Conservation (phyloP, 257 asterid genomes). For the Ilex asprella region DNA sequence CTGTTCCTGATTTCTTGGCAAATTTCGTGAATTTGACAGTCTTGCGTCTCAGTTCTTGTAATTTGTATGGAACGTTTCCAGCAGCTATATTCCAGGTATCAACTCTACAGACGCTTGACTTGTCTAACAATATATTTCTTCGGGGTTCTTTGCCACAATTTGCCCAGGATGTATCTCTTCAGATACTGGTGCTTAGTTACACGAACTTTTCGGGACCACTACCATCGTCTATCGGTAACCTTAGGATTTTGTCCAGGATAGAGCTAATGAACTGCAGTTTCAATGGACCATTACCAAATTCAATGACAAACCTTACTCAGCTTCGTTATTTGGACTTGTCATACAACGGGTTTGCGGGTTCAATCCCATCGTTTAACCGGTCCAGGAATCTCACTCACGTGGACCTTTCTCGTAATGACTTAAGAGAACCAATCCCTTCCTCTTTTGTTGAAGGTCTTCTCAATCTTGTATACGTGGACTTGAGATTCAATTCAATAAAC, state of each 20-base stretch:
- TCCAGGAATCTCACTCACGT: background rate
- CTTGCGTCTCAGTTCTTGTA: constrained; percentile 9
- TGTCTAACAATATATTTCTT: constrained; percentile 11
- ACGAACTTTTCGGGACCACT: constrained; percentile 19
- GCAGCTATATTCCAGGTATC: constrained; percentile 20
- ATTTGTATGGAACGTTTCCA: constrained; percentile 18
- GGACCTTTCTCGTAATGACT: constrained; percentile 15
- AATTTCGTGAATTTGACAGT: constrained; percentile 12
- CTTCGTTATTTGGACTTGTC: constrained; percentile 19
- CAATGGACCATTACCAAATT: constrained; percentile 13
- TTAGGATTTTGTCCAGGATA: constrained; percentile 4
- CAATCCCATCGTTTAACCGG: constrained; percentile 9
- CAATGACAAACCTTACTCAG: constrained; percentile 1
- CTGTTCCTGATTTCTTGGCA: constrained; percentile 4
- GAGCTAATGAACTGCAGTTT: constrained; percentile 12
- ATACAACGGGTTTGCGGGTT: constrained; percentile 4
- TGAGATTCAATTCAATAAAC: constrained; percentile 2
- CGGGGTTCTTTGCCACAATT: constrained; percentile 13
- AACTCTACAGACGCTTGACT: constrained; percentile 16
- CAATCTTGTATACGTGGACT: background rate
- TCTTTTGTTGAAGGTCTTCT: constrained; percentile 8
- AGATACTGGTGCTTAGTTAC: background rate
- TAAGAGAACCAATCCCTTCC: constrained; percentile 15
- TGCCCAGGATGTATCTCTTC: constrained; percentile 6
- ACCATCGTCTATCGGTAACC: constrained; percentile 15